Conservation (phyloP, 176 grass and related monocot species). For the Raddia distichophylla region DNA sequence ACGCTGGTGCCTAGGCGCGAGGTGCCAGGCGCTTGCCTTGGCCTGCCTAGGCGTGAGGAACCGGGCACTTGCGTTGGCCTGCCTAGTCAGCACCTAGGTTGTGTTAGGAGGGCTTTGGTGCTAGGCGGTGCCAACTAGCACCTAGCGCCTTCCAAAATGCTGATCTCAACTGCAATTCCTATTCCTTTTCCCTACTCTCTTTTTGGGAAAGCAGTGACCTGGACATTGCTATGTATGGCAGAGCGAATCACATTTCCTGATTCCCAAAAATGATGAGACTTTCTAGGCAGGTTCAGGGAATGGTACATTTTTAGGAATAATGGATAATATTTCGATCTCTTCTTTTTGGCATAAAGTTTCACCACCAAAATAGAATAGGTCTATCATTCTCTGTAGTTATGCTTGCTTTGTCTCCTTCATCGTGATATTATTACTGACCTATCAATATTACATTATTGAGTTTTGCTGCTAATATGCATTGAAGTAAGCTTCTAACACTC, state of each 20-base stretch:
- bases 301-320: neutral
- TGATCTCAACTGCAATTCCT: neutral
- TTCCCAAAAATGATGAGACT: slow-evolving; percentile 4
- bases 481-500: slow-evolving; percentile 1
- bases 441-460: neutral
- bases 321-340: neutral
- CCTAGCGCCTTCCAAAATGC: too few relatives aligned
- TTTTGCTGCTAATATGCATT: neutral
- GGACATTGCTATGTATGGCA: neutral
- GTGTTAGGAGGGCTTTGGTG: too few relatives aligned
- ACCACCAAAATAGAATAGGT: neutral
- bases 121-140: too few relatives aligned
- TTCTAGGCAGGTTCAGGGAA: neutral
- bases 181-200: neutral
- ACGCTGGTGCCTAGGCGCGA: too few relatives aligned
- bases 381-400: neutral
- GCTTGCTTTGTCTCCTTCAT: neutral
- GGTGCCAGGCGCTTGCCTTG: too few relatives aligned
- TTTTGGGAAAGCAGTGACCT: neutral
- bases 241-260: slow-evolving; percentile 10
- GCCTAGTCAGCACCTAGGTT: too few relatives aligned
- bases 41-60: too few relatives aligned
- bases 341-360: neutral
- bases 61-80: too few relatives aligned
- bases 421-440: slow-evolving; percentile 1